A percentile compares a stretch with the other conserved stretches of the same genome.
Conservation (phyloP, 2,329 filamentous ascomycete species). For the Arthrobotrys megalospora region DNA sequence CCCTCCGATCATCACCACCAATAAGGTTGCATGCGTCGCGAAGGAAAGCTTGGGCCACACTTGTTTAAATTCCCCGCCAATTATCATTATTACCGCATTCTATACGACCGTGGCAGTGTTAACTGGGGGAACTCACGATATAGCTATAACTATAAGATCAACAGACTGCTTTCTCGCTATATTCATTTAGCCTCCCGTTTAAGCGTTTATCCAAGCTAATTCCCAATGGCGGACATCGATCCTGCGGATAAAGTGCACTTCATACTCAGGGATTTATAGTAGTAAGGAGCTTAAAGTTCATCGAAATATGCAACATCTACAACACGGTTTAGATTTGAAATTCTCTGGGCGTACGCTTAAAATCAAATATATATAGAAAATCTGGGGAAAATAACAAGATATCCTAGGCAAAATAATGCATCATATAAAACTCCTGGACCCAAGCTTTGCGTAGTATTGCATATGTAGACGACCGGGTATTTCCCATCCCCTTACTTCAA, state of each 20-base stretch:
- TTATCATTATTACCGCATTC: slow-evolving; percentile 9
- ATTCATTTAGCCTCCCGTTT: slow-evolving; percentile 50
- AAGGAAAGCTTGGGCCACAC: slow-evolving; percentile 29
- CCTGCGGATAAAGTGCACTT: not conserved
- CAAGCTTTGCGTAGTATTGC: slow-evolving; percentile 12
- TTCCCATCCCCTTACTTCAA: not conserved
- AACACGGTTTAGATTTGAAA: slow-evolving; percentile 17
- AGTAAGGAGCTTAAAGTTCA: not conserved
- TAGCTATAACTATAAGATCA: slow-evolving; percentile 7
- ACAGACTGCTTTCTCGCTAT: slow-evolving; percentile 2
- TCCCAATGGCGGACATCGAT: not conserved
- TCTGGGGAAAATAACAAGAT: not conserved
- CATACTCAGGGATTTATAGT: not conserved
- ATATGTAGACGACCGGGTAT: not conserved
- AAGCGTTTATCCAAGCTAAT: slow-evolving; percentile 32
- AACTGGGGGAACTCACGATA: slow-evolving; percentile 2
- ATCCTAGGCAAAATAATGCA: slow-evolving; percentile 6
- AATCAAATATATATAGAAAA: slow-evolving; percentile 13
- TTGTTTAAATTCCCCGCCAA: slow-evolving; percentile 22
- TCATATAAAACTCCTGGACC: slow-evolving; percentile 17
- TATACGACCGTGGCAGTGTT: slow-evolving; percentile 21
- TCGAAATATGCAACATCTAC: slow-evolving; percentile 24
- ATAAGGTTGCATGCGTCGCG: slow-evolving; percentile 50
- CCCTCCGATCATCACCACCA: slow-evolving; percentile 29
- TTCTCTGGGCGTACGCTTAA: slow-evolving; percentile 8